These are phyloP conservation scores for Trametes hirsuta DNA, from an alignment of 1,284 basidiomycete species.

Conservation along the genomic window DNA sequence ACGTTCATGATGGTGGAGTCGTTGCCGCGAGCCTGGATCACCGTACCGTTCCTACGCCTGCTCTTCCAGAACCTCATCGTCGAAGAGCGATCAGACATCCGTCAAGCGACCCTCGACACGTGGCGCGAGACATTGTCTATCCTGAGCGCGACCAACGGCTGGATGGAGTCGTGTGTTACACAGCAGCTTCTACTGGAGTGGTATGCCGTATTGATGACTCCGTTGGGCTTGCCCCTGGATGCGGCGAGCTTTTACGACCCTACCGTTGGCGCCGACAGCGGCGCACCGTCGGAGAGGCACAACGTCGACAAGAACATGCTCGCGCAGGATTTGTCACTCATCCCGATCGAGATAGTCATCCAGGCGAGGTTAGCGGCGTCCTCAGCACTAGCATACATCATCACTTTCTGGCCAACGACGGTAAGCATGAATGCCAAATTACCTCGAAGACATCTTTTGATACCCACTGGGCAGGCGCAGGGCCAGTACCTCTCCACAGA, in stretches of 20 bases:
- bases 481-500: constrained; percentile 46
- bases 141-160: constrained; percentile 47
- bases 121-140: constrained; percentile 78
- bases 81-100: constrained; percentile 89
- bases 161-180: constrained; percentile 55
- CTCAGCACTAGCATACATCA: constrained; percentile 77
- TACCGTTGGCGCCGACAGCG: constrained; percentile 45
- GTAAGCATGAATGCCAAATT: constrained; percentile 40
- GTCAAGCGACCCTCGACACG: constrained; percentile 75
- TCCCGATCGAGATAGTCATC: constrained; percentile 80
- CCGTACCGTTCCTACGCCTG: constrained; percentile 77
- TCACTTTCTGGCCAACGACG: constrained; percentile 67
- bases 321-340: constrained; percentile 86
- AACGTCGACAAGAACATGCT: constrained; percentile 98
- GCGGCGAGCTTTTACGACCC: constrained; percentile 74
- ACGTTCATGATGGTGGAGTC: constrained; percentile 84
- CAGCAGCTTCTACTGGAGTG: constrained; percentile 71
- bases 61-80: constrained; percentile 95
- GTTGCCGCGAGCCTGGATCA: constrained; percentile 85
- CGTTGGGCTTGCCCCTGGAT: constrained; percentile 85
- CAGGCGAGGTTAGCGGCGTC: constrained; percentile 85
- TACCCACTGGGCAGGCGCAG: constrained; percentile 22
- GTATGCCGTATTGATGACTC: constrained; percentile 91
- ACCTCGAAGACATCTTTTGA: background rate
- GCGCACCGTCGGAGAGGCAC: constrained; percentile 67